These are phyloP conservation scores for Ogataea nitratoaversa DNA, from an alignment of 805 yeast species.

Conservation along the genomic window DNA sequence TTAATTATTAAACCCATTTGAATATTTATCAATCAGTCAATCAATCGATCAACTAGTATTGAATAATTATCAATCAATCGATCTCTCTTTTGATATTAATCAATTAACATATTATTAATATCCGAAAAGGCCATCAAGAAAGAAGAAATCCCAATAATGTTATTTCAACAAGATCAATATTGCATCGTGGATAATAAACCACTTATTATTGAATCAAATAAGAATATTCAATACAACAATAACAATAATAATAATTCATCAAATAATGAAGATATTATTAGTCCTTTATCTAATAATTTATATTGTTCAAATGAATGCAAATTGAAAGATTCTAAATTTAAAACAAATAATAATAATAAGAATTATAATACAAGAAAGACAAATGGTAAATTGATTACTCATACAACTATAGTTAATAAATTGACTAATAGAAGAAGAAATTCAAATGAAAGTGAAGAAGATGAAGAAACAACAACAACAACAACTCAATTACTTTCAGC, in stretches of 20 bases:
- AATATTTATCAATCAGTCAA: too few species aligned
- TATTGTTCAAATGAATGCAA: constrained; percentile 23
- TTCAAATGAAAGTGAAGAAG: background rate
- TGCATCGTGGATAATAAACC: constrained; percentile 23
- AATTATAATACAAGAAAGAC: constrained; percentile 6
- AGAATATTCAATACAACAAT: background rate
- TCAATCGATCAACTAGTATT: too few species aligned
- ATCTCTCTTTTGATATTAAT: background rate
- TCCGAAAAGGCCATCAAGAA: too few species aligned
- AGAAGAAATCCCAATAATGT: too few species aligned
- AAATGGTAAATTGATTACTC: constrained; percentile 13
- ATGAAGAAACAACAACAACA: background rate
- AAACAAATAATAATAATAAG: background rate
- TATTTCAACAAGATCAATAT: constrained; percentile 21
- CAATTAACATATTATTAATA: background rate
- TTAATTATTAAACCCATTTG: too few species aligned
- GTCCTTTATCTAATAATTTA: constrained; percentile 2
- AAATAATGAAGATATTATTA: background rate
- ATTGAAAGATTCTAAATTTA: constrained; percentile 11
- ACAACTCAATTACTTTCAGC: background rate
- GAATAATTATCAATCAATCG: too few species aligned
- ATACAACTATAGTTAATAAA: constrained; percentile 12
- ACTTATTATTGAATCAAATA: constrained; percentile 5
- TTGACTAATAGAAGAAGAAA: background rate
- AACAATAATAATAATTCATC: background rate